Base-by-base conservation (phyloP, 2,329 filamentous ascomycete species). In the Neopestalotiopsis rosae region DNA sequence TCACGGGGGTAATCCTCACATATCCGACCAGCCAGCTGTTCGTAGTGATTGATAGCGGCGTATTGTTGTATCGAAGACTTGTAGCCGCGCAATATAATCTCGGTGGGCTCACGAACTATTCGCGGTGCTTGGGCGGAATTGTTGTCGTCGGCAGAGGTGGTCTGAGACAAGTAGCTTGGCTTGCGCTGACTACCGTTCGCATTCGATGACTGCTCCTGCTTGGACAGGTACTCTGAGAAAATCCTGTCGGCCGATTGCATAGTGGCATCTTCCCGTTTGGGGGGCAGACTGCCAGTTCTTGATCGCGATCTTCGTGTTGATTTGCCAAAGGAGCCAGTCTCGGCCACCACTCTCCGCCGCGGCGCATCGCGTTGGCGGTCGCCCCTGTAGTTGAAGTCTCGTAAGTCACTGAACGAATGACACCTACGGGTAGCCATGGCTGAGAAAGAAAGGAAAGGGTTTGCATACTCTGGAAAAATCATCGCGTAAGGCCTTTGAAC, bases 1-100 rank as follows among this genome's bases (percentile, higher is more conserved):
- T 93, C 91, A 71, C 95, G 91, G 9, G 94, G 90, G 80, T 98
- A 98, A 81, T 98, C 95, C 82, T 98, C 95, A 80, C 95, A 95
- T 78, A 98, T 94, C 71, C 89, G 84, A 32, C 95, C 95, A 6
- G 93, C 95, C 57, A 97, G 90, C 70, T 91, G 89, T 83, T 98
- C 95, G 82, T 92, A 98, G 81, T 94, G 93, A 73, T 92, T 90
- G 74, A 98, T 91, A 42, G 94, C 94, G 34, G 95, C 94, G 87
- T 96, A 98, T 84, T 94, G 86, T 81, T 91, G 83, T 79, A 89
- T 79, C 1, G 84, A 79, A 17, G 86, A 87, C 67, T 85, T 83
- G 81, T 95, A 98, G 38, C 95, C 95, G 73, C 95, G 93, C 17
- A 98, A 85, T 67, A 97, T 90, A 71, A 97, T 89, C 81, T 98